These are phyloP conservation scores for Pulveroboletus sp. DNA, from an alignment of 768 basidiomycete species.

Conservation along the genomic window DNA sequence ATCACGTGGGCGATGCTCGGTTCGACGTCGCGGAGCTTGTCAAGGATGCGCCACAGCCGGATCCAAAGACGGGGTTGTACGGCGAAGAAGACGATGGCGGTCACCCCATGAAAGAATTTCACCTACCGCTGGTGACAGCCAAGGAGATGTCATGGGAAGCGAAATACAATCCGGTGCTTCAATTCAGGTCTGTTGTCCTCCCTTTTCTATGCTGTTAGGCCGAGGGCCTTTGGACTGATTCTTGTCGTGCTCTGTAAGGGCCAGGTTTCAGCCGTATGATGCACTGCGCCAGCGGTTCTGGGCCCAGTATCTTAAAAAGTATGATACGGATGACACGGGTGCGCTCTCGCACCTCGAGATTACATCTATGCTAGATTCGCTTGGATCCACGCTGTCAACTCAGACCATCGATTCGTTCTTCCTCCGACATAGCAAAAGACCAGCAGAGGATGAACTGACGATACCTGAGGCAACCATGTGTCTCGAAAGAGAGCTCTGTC, in stretches of 20 bases:
- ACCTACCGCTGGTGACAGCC: constrained; percentile 53
- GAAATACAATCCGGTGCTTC: constrained; percentile 64
- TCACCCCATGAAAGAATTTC: constrained; percentile 67
- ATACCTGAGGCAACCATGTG: constrained; percentile 77
- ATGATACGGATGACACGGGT: constrained; percentile 81
- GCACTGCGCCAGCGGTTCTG: constrained; percentile 88
- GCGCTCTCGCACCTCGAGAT: constrained; percentile 79
- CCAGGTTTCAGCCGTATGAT: constrained; percentile 94
- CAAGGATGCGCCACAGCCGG: constrained; percentile 60
- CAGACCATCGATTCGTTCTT: constrained; percentile 83
- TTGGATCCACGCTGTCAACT: constrained; percentile 84
- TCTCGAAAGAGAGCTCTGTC: constrained; percentile 78
- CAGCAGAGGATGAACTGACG: constrained; percentile 65
- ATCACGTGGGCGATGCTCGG: constrained; percentile 75
- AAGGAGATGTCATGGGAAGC: constrained; percentile 69
- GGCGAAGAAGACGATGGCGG: constrained; percentile 33
- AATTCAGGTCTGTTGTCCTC: constrained; percentile 46
- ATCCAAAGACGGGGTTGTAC: constrained; percentile 46
- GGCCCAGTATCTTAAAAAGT: constrained; percentile 83
- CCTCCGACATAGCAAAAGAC: constrained; percentile 58
- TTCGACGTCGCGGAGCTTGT: constrained; percentile 72
- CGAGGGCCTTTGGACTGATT: background rate
- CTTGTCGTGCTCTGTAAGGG: constrained; percentile 40
- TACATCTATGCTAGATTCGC: constrained; percentile 92
- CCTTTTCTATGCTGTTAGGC: background rate